Evolutionary conservation across 306 rosid genomes (phyloP), one percentile per base, ranked within the genome.

Genomic region (Begonia peltatifolia): DNA sequence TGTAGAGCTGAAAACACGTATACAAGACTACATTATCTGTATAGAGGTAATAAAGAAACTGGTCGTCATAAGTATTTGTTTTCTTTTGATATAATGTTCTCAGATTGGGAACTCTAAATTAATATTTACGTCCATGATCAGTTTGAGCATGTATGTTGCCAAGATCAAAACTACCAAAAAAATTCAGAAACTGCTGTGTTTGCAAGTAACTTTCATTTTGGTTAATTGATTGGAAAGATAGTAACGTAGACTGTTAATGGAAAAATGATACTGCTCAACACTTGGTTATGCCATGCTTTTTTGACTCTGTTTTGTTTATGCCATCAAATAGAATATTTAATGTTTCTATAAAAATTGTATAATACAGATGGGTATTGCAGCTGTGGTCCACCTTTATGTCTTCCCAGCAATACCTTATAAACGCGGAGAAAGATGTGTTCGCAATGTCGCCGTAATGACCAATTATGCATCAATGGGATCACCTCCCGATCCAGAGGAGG

Each of bases 341-440:
- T 42, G 30, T 15, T 10, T 61, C 9, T 60, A 8, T 10, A 38
- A n/a, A 17, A 10, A 11, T 42, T 42, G 23, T 61, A 71, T 65
- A 56, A 53, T 61, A 70, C 94, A 92, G 99, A 92, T 92, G 96
- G 95, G 96, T 56, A 60, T 92, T 63, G 96, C 96, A 65, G 94
- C 99, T 60, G 82, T 86, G 55, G 88, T 84, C 58, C 99, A 92
- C 74, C 79, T 92, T 52, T 83, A 92, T 67, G 92, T 79, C 64
- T 92, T 92, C 68, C 94, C 96, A 18, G 96, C 99, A 15, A 75
- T 71, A 53, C 99, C 99, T 68, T 92, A 92, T 79, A 86, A 81
- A 66, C 84, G 93, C 48, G 99, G 99, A 60, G 96, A 92, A 66
- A 72, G 99, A 77, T 92, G 99, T 61, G 88, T 92, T 22, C 96